Conservation (phyloP, 2,329 filamentous ascomycete genomes). For the Metarhizium rileyi region DNA sequence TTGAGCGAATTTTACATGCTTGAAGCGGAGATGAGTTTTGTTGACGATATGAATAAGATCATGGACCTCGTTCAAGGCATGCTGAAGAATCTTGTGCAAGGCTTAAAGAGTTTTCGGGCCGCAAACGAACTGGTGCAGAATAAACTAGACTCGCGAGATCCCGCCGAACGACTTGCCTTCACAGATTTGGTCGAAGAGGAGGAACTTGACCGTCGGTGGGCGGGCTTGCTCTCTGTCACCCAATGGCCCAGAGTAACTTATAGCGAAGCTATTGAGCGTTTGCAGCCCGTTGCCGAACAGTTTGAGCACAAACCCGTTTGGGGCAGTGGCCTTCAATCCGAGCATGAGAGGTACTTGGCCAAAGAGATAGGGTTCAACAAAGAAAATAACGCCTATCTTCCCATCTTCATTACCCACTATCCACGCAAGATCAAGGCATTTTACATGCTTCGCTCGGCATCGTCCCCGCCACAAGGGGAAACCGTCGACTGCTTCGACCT, state of each 20-base stretch:
- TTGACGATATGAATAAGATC: constrained; percentile 56
- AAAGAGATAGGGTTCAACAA: constrained; percentile 44
- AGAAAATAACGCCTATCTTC: constrained; percentile 41
- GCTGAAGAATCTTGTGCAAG: constrained; percentile 44
- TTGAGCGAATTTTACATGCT: constrained; percentile 99
- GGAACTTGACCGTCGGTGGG: constrained; percentile 61
- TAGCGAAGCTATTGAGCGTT: constrained; percentile 59
- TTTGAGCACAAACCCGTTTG: constrained; percentile 65
- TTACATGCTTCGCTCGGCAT: constrained; percentile 43
- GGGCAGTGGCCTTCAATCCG: constrained; percentile 69
- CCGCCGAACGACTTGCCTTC: constrained; percentile 32
- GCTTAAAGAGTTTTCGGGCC: constrained; percentile 30
- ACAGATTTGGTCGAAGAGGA: constrained; percentile 31
- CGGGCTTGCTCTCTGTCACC: constrained; percentile 43
- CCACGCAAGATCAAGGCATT: constrained; percentile 86
- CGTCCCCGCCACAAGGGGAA: constrained; percentile 19
- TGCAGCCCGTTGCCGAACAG: constrained; percentile 48
- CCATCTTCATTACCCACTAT: constrained; percentile 89
- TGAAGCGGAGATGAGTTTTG: constrained; percentile 80
- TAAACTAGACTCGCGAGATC: constrained; percentile 24
- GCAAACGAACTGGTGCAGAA: constrained; percentile 33
- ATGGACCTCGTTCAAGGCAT: constrained; percentile 76
- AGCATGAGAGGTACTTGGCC: constrained; percentile 88
- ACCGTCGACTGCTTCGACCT: constrained; percentile 90
- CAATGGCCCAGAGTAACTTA: constrained; percentile 80